Conservation (phyloP, 306 rosid genomes). For the Vigna radiata region DNA sequence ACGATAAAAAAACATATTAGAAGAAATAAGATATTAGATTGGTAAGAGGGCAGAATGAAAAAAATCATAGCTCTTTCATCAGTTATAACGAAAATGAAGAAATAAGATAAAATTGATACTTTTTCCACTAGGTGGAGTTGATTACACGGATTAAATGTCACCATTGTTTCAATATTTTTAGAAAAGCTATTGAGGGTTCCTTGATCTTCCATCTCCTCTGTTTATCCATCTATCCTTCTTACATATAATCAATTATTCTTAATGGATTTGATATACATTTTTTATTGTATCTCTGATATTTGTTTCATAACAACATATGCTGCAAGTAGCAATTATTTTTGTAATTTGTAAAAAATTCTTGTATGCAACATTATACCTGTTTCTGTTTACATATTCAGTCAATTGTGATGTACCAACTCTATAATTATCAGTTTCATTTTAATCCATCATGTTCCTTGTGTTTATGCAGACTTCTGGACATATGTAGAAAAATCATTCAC, state of each 20-base stretch:
- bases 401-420: not conserved
- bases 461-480: slow-evolving; percentile 86
- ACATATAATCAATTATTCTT: not conserved
- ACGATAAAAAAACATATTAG: too few species aligned
- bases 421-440: slow-evolving; percentile 25
- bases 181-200: not conserved
- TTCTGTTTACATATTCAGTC: not conserved
- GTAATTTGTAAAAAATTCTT: not conserved
- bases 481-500: slow-evolving; percentile 93
- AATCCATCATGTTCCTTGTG: slow-evolving; percentile 33
- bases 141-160: not conserved
- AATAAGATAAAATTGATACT: not conserved
- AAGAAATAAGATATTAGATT: not conserved
- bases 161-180: not conserved
- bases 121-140: not conserved
- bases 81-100: not conserved
- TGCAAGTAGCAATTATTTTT: not conserved
- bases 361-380: not conserved
- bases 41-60: not conserved
- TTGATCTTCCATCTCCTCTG: not conserved
- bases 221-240: not conserved
- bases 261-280: not conserved
- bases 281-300: not conserved
- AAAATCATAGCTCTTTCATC: not conserved
- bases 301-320: slow-evolving; percentile 13